Percentiles rank a stretch among this genome's conserved stretches.
Evolutionary conservation across 2,329 filamentous ascomycete species (phyloP).

Genomic region (Xylariaceae sp.): DNA sequence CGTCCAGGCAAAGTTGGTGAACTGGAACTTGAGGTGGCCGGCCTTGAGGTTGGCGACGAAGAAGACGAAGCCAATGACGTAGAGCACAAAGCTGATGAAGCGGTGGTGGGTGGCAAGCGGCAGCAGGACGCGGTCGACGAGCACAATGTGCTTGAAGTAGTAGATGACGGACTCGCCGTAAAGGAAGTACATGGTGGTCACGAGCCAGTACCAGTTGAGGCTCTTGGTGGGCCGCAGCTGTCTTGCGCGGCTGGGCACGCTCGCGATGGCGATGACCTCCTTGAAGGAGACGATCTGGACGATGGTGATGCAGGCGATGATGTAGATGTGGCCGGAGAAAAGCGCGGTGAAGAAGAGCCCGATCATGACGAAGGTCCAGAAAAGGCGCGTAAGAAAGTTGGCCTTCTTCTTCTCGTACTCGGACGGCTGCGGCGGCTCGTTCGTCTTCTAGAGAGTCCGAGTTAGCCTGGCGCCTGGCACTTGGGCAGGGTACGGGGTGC

Average conservation of each 20-base stretch:
- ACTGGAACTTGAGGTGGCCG: conserved; percentile 96
- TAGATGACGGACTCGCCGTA: conserved; percentile 99
- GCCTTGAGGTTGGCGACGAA: conserved; percentile 94
- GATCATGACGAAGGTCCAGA: conserved; percentile 99
- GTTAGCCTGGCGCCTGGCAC: not conserved
- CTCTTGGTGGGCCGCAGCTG: conserved; percentile 92
- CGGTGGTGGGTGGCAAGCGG: conserved; percentile 95
- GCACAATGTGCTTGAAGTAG: conserved; percentile 98
- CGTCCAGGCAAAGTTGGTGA: conserved; percentile 98
- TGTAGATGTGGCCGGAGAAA: conserved; percentile 96
- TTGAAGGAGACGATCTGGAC: conserved; percentile 98
- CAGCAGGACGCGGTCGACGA: conserved; percentile 88
- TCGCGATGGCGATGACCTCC: conserved; percentile 96
- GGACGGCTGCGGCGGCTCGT: conserved; percentile 41
- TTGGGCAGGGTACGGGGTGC: conserved; percentile 22
- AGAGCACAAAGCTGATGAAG: conserved; percentile 98
- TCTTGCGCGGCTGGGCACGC: conserved; percentile 85
- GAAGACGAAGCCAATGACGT: conserved; percentile 97
- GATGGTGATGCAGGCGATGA: conserved; percentile 86
- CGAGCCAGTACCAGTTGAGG: conserved; percentile 98
- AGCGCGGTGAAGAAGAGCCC: conserved; percentile 84
- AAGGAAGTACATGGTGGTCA: conserved; percentile 98
- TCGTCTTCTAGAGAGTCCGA: conserved; percentile 38
- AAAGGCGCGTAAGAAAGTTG: conserved; percentile 92
- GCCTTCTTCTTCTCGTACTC: conserved; percentile 99